These are phyloP conservation scores for Phaffomyces antillensis DNA, from an alignment of 805 yeast species.

Conservation along the genomic window DNA sequence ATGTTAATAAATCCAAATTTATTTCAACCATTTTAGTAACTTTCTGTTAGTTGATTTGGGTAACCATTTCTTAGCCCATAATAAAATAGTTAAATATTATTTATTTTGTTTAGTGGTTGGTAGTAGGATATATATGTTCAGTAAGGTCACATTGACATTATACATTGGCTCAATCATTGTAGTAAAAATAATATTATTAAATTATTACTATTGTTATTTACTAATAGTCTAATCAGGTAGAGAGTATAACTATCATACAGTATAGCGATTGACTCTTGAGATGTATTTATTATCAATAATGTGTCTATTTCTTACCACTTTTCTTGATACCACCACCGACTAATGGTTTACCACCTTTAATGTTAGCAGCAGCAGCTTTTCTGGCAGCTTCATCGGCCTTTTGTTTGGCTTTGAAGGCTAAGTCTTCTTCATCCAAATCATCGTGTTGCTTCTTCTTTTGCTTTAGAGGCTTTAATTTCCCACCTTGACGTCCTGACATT, in stretches of 20 bases:
- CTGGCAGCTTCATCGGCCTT: slow-evolving; percentile 91
- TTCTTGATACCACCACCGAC: slow-evolving; percentile 95
- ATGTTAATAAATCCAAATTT: slow-evolving; percentile 57
- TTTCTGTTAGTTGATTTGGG: slow-evolving; percentile 55
- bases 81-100: slow-evolving; percentile 3
- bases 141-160: no score
- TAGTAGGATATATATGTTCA: no score
- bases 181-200: no score
- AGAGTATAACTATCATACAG: no score
- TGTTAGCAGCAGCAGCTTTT: slow-evolving; percentile 83
- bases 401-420: slow-evolving; percentile 88
- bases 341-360: slow-evolving; percentile 85
- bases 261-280: no score
- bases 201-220: no score
- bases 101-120: not conserved
- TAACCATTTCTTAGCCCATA: slow-evolving; percentile 63
- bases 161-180: no score
- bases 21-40: slow-evolving; percentile 57
- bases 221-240: no score
- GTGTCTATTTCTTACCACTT: slow-evolving; percentile 50
- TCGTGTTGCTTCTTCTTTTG: slow-evolving; percentile 78
- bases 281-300: no score
- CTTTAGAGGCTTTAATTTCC: slow-evolving; percentile 74
- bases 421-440: slow-evolving; percentile 78
- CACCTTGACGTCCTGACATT: slow-evolving; percentile 98